Evolutionary conservation across 2,329 filamentous ascomycete genomes (phyloP).

Genomic region (Talaromyces sp.): DNA sequence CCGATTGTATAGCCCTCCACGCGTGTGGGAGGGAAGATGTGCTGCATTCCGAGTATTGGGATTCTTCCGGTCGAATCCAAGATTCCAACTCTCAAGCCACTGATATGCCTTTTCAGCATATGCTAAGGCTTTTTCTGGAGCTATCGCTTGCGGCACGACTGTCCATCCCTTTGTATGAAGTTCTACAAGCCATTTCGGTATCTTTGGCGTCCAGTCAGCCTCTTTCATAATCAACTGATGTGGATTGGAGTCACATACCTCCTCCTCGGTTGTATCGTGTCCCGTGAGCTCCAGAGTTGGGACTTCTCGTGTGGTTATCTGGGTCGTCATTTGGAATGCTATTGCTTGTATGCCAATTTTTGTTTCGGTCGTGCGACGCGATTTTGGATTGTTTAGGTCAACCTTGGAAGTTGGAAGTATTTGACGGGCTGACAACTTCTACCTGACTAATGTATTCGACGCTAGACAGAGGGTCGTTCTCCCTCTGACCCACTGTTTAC

Average conservation of each 20-base stretch:
- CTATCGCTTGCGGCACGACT: not conserved
- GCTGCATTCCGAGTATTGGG: not conserved
- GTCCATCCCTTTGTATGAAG: not conserved
- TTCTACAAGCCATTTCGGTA: not conserved
- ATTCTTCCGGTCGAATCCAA: not conserved
- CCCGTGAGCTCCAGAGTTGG: not conserved
- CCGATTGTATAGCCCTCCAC: not conserved
- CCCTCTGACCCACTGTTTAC: not conserved
- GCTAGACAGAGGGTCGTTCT: not conserved
- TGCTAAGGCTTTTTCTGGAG: not conserved
- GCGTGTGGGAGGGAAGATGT: not conserved
- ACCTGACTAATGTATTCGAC: not conserved
- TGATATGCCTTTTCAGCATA: not conserved
- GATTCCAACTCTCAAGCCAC: not conserved
- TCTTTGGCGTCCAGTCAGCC: not conserved
- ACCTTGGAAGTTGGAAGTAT: not conserved
- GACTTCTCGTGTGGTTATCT: not conserved
- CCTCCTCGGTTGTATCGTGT: not conserved
- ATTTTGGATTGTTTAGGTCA: not conserved
- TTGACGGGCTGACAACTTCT: not conserved
- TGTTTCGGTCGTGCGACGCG: not conserved
- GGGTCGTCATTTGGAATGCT: not conserved
- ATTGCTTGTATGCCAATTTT: not conserved
- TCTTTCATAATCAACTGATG: not conserved
- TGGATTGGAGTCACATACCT: not conserved